phyloP scores from a whole-genome alignment of 2,329 filamentous ascomycete genomes.

The Metarhizium humberi region DNA sequence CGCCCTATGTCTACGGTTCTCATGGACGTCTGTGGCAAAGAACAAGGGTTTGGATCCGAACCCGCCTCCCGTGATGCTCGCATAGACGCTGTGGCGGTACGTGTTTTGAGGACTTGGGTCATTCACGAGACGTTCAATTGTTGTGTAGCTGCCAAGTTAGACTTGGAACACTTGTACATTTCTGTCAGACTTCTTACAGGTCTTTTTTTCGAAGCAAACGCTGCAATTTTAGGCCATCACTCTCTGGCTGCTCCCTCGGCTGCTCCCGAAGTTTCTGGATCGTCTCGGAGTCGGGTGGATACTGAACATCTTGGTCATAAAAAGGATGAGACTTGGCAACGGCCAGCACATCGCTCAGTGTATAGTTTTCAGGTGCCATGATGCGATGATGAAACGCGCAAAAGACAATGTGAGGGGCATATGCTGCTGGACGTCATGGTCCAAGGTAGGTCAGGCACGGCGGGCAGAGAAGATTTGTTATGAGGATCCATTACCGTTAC shows the following conservation, averaged over 20 bases:
- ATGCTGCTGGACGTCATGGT: background rate
- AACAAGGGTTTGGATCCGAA: conserved; percentile 22
- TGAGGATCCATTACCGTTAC: too few relatives aligned
- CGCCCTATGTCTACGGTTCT: conserved; percentile 31
- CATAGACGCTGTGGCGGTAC: conserved; percentile 28
- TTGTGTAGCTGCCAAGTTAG: conserved; percentile 20
- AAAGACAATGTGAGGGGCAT: background rate
- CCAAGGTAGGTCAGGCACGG: background rate
- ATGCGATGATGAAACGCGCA: background rate
- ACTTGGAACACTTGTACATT: background rate
- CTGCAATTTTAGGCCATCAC: background rate
- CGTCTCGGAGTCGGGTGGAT: background rate
- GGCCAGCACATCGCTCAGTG: background rate
- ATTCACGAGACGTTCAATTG: conserved; percentile 23
- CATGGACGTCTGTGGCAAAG: conserved; percentile 28
- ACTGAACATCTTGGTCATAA: background rate
- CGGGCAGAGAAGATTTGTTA: too few relatives aligned
- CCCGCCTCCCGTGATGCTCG: conserved; percentile 31
- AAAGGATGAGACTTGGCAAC: background rate
- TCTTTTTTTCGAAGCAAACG: background rate
- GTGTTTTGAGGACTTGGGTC: conserved; percentile 24
- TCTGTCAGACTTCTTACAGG: conserved; percentile 1
- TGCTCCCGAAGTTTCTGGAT: background rate
- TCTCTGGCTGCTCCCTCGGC: background rate
- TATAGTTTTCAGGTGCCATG: background rate